phyloP scores from a whole-genome alignment of 768 basidiomycete species.

The Boletus sp. region DNA sequence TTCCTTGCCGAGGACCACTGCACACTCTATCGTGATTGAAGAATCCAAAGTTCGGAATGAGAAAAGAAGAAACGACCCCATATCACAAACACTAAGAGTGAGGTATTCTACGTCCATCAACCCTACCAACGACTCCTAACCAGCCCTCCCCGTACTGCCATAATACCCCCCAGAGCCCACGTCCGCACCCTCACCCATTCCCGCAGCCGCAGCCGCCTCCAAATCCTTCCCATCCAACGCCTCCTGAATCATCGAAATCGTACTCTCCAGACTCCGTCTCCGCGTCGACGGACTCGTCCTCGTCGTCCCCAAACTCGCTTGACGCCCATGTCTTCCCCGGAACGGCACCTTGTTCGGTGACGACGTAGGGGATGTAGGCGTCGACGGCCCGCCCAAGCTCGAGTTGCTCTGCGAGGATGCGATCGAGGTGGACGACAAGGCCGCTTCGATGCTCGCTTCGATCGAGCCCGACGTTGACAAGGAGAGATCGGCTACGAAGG shows the following conservation, averaged over 20 bases:
- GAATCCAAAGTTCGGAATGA: not conserved
- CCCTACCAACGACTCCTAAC: not conserved
- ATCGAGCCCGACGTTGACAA: slow-evolving; percentile 44
- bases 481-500: slow-evolving; percentile 41
- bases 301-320: slow-evolving; percentile 82
- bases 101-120: not conserved
- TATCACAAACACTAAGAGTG: not conserved
- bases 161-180: not conserved
- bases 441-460: slow-evolving; percentile 38
- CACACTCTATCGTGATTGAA: too few relatives aligned
- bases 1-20: not conserved
- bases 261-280: slow-evolving; percentile 89
- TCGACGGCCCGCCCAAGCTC: slow-evolving; percentile 16
- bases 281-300: slow-evolving; percentile 88
- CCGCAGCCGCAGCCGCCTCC: slow-evolving; percentile 20
- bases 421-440: slow-evolving; percentile 22
- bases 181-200: not conserved
- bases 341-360: slow-evolving; percentile 50
- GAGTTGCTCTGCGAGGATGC: slow-evolving; percentile 23
- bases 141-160: not conserved
- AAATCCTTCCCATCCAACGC: slow-evolving; percentile 75
- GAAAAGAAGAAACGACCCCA: not conserved
- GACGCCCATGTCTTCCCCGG: slow-evolving; percentile 54
- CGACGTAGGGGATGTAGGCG: slow-evolving; percentile 38
- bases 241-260: slow-evolving; percentile 91